phyloP scores from a whole-genome alignment of 371 early-diverging fungal species.

The Mucor indicus region DNA sequence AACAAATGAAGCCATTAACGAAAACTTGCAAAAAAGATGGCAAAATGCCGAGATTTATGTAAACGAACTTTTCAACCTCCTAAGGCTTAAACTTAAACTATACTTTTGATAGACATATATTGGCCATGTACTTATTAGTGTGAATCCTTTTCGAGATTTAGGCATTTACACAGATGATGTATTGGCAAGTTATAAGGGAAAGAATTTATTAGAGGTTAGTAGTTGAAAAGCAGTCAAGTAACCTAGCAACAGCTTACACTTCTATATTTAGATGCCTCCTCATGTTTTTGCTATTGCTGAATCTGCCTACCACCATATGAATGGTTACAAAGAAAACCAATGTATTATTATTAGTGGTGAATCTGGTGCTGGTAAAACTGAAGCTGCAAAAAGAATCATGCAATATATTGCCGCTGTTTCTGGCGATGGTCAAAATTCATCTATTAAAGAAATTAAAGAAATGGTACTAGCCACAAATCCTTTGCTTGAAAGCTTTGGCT shows the following conservation, averaged over 20 bases:
- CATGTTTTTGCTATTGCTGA: constrained; percentile 90
- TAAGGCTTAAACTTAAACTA: neutral
- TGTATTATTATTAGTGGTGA: constrained; percentile 97
- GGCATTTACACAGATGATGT: constrained; percentile 80
- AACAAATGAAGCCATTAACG: constrained; percentile 83
- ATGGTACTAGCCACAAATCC: constrained; percentile 98
- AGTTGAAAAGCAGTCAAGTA: neutral
- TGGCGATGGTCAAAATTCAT: constrained; percentile 63
- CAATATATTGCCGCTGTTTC: constrained; percentile 97
- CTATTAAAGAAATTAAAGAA: constrained; percentile 90
- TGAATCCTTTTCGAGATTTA: constrained; percentile 84
- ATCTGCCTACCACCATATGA: constrained; percentile 88
- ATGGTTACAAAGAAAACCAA: constrained; percentile 95
- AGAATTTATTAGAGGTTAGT: constrained; percentile 78
- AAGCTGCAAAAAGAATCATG: constrained; percentile 90
- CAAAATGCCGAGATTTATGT: constrained; percentile 84
- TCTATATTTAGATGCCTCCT: constrained; percentile 69
- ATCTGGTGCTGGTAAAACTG: constrained; percentile 93
- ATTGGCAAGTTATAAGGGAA: constrained; percentile 72
- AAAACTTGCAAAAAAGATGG: constrained; percentile 82
- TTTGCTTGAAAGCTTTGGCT: constrained; percentile 98
- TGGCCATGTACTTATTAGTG: constrained; percentile 86
- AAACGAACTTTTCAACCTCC: constrained; percentile 10
- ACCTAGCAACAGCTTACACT: too few relatives aligned
- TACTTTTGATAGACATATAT: constrained; percentile 70